These are phyloP conservation scores for Candida insectorum DNA, from an alignment of 805 yeast genomes.

Conservation along the genomic window DNA sequence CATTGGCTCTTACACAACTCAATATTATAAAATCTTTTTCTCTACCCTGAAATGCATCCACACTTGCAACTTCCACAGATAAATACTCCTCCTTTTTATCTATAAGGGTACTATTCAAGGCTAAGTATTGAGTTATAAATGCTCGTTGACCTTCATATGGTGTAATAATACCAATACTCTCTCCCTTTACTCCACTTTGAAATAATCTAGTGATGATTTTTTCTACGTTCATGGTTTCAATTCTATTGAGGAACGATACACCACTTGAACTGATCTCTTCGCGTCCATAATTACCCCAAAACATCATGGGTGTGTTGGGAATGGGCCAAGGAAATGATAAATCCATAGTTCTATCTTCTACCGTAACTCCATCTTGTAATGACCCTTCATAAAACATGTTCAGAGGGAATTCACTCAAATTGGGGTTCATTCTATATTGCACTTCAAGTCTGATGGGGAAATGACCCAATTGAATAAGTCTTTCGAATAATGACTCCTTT, in stretches of 20 bases:
- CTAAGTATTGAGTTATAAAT: conserved; percentile 74
- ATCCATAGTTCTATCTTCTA: conserved; percentile 57
- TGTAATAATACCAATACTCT: conserved; percentile 87
- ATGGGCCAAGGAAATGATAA: conserved; percentile 91
- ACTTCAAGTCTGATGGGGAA: conserved; percentile 83
- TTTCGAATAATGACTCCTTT: conserved; percentile 81
- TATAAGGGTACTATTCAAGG: conserved; percentile 58
- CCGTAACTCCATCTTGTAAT: conserved; percentile 86
- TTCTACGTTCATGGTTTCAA: conserved; percentile 88
- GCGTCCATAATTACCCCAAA: conserved; percentile 85
- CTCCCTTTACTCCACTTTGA: conserved; percentile 72
- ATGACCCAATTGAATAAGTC: conserved; percentile 78
- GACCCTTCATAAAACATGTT: conserved; percentile 92
- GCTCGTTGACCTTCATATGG: conserved; percentile 95
- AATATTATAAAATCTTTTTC: conserved; percentile 43
- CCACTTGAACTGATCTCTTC: conserved; percentile 86
- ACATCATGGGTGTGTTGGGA: conserved; percentile 84
- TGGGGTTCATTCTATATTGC: conserved; percentile 94
- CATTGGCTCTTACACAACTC: conserved; percentile 44
- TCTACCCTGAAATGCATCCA: conserved; percentile 44
- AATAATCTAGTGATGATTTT: conserved; percentile 69
- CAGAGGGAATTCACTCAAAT: conserved; percentile 80
- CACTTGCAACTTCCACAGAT: conserved; percentile 73
- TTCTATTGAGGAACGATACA: conserved; percentile 75
- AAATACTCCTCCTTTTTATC: conserved; percentile 57